A percentile compares a stretch with the other conserved stretches of the same genome.
phyloP scores from a whole-genome alignment of 108 stramenopile species.

The Nitzschia putrida region DNA sequence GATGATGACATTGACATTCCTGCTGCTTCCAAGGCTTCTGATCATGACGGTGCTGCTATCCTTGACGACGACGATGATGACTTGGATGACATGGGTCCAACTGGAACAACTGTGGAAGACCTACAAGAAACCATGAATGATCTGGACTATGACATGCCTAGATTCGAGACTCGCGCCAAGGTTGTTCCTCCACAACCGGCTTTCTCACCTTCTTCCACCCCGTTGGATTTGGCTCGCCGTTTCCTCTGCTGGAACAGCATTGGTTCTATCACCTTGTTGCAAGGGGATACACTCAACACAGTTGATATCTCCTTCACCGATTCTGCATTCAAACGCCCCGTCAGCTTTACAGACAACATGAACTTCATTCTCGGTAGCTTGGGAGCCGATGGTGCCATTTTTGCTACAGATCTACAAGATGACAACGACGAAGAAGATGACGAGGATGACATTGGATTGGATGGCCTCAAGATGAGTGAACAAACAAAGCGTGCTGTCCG shows the following conservation, averaged over 20 bases:
- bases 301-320: slow-evolving; percentile 78
- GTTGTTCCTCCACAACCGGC: slow-evolving; percentile 56
- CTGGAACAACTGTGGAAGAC: slow-evolving; percentile 14
- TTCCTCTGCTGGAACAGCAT: slow-evolving; percentile 88
- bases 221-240: slow-evolving; percentile 64
- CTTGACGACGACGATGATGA: slow-evolving; percentile 42
- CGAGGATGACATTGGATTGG: slow-evolving; percentile 41
- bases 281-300: slow-evolving; percentile 58
- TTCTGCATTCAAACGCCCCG: slow-evolving; percentile 55
- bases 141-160: slow-evolving; percentile 9
- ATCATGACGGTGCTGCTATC: background rate
- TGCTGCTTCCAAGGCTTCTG: background rate
- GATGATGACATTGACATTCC: slow-evolving; percentile 9
- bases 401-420: slow-evolving; percentile 71
- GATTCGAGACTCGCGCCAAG: background rate
- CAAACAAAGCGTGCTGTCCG: slow-evolving; percentile 53
- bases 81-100: slow-evolving; percentile 29
- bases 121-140: slow-evolving; percentile 26
- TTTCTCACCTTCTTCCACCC: slow-evolving; percentile 79
- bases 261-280: slow-evolving; percentile 59
- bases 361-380: slow-evolving; percentile 78
- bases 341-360: slow-evolving; percentile 74
- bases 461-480: slow-evolving; percentile 52
- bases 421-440: slow-evolving; percentile 59
- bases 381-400: slow-evolving; percentile 80